Percentiles rank a stretch among this genome's conserved stretches.
phyloP scores from a whole-genome alignment of 2,329 filamentous ascomycete species.

The Thyridium curvatum region DNA sequence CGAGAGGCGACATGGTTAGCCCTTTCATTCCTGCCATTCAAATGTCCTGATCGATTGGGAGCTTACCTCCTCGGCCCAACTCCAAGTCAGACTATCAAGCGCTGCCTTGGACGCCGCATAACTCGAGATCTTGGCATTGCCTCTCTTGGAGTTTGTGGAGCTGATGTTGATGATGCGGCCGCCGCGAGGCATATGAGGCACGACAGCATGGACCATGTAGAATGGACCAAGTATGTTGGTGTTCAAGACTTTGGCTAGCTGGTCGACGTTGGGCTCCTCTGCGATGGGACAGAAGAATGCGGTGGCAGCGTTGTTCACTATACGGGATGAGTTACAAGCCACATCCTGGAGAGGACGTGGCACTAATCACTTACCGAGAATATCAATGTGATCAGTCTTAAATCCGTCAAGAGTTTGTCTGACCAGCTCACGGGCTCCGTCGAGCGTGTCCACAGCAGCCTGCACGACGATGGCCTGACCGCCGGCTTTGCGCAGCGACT shows the following conservation, averaged over 20 bases:
- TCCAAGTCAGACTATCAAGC: slow-evolving; percentile 23
- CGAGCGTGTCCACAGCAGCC: slow-evolving; percentile 20
- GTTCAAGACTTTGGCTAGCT: slow-evolving; percentile 20
- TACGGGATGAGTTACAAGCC: neutral
- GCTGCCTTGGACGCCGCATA: slow-evolving; percentile 27
- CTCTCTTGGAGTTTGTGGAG: slow-evolving; percentile 15
- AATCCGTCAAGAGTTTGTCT: slow-evolving; percentile 26
- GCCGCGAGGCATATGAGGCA: slow-evolving; percentile 26
- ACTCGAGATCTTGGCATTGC: slow-evolving; percentile 7
- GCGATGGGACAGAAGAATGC: slow-evolving; percentile 11
- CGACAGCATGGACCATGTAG: slow-evolving; percentile 24
- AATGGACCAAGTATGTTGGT: slow-evolving; percentile 27
- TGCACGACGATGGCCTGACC: slow-evolving; percentile 23
- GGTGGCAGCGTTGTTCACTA: slow-evolving; percentile 31
- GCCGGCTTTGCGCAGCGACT: slow-evolving; percentile 19
- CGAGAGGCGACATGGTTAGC: too few species aligned
- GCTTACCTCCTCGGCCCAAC: slow-evolving; percentile 24
- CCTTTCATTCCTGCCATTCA: too few species aligned
- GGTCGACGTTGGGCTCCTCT: slow-evolving; percentile 12
- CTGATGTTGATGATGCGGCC: slow-evolving; percentile 27
- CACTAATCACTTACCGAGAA: slow-evolving; percentile 24
- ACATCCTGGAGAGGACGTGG: too few species aligned
- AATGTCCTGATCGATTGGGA: too few species aligned
- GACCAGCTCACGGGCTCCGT: slow-evolving; percentile 25
- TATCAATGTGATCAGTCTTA: slow-evolving; percentile 28